These are phyloP conservation scores for Gaeumannomyces tritici DNA, from an alignment of 2,329 filamentous ascomycete species.

Conservation along the genomic window DNA sequence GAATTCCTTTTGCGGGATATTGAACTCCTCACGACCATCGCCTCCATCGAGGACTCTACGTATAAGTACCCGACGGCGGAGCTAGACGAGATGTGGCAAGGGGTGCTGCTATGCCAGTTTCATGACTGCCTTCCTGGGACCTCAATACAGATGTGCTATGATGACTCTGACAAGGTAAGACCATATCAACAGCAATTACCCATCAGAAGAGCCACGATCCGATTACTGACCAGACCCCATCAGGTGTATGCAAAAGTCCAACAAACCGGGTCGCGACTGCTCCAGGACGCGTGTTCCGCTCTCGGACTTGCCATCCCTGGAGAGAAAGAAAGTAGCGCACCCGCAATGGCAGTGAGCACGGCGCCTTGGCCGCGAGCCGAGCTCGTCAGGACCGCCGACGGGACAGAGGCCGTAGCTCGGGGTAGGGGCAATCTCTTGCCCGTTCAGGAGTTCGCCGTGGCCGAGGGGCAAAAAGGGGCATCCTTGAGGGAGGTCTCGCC, in stretches of 20 bases:
- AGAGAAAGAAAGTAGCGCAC: conserved; percentile 15
- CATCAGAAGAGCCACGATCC: background rate
- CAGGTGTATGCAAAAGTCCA: conserved; percentile 50
- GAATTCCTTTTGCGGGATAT: conserved; percentile 57
- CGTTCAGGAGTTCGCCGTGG: background rate
- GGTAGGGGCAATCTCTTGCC: conserved; percentile 14
- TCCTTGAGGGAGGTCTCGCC: conserved; percentile 37
- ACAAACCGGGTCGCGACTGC: conserved; percentile 41
- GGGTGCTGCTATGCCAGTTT: conserved; percentile 57
- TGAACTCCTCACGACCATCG: conserved; percentile 54
- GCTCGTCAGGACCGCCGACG: conserved; percentile 32
- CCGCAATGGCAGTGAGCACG: conserved; percentile 43
- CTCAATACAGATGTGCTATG: conserved; percentile 61
- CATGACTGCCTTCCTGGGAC: conserved; percentile 60
- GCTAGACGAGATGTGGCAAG: conserved; percentile 60
- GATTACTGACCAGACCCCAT: conserved; percentile 13
- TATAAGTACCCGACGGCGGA: conserved; percentile 60
- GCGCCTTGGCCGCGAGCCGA: conserved; percentile 51
- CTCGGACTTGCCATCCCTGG: conserved; percentile 39
- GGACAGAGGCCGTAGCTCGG: conserved; percentile 12
- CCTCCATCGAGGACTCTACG: conserved; percentile 38
- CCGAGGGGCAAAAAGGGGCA: conserved; percentile 18
- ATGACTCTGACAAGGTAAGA: conserved; percentile 49
- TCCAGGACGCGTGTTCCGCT: conserved; percentile 41
- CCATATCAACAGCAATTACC: background rate